Percentiles rank a stretch among this genome's conserved stretches.
These are phyloP conservation scores for Ploettnerulaceae sp. DNA, from an alignment of 2,329 filamentous ascomycete genomes.

Conservation along the genomic window DNA sequence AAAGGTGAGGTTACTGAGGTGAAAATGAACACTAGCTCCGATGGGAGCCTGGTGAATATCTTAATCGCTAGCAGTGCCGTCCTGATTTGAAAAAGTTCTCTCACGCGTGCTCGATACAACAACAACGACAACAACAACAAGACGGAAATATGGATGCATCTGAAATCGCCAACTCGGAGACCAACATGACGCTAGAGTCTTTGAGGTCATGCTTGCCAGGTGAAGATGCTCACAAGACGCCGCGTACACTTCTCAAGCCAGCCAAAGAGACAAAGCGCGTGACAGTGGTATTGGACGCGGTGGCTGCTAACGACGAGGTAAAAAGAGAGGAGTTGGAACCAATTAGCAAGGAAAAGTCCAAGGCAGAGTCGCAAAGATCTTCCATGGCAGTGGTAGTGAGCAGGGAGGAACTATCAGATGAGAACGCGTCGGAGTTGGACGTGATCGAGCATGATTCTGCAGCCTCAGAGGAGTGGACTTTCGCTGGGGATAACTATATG, in stretches of 20 bases:
- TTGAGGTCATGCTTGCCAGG: no score
- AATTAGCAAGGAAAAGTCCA: not conserved
- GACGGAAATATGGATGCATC: not conserved
- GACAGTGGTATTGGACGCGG: no score
- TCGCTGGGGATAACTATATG: not conserved
- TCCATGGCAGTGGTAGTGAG: not conserved
- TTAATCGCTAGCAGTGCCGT: not conserved
- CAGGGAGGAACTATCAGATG: not conserved
- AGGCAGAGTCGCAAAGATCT: not conserved
- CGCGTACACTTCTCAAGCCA: no score
- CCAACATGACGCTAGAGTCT: no score
- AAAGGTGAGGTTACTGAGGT: not conserved
- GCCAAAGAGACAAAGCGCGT: no score
- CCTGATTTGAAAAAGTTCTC: no score
- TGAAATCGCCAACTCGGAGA: no score
- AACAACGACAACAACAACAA: not conserved
- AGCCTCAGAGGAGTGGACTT: not conserved
- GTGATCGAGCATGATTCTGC: not conserved
- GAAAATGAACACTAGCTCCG: conserved; percentile 1
- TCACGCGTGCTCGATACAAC: not conserved
- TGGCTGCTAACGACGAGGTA: no score
- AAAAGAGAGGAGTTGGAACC: not conserved
- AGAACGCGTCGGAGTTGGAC: not conserved
- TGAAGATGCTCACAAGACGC: no score
- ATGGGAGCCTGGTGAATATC: conserved; percentile 5